Base-by-base conservation (phyloP, 768 basidiomycete species). In the Amylocystis lapponica region DNA sequence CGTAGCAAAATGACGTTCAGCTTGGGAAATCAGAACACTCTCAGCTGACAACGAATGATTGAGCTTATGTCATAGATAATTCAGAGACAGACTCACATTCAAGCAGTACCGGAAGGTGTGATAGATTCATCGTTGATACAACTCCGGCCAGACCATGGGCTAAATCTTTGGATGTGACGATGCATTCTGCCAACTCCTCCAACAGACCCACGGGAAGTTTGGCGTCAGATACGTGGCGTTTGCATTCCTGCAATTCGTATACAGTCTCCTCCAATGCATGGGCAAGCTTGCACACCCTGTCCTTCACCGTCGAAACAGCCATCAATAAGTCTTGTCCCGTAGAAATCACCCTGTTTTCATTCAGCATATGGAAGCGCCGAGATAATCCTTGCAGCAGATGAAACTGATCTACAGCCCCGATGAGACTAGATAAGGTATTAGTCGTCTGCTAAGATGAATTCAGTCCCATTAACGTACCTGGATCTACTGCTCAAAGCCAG, bases 401-500 rank as follows among this genome's bases (percentile, higher is more conserved):
- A 34, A 41, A 47, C 4, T 40, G 23, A 11, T 31, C 37, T 2
- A 36, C 27, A 2, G 41, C 38, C 5, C 45, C 38, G 12, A 38
- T 46, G 19, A 49, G 36, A 20, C 52, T 54, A 39, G n/a, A n/a
- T n/a, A n/a, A n/a, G n/a, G n/a, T n/a, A n/a, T n/a, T n/a, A n/a
- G n/a, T n/a, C n/a, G n/a, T n/a, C 35, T 6, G 66, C 57, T 48
- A 73, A 58, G 13, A 67, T 72, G 29, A 9, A 45, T 40, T 12
- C 27, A 17, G 22, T 45, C 51, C 44, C 23, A 29, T 47, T 36
- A 17, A 67, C 81, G 63, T 60, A 93, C 93, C 74, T 62, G 25
- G 75, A 62, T 57, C 90, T 70, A 22, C 77, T 60, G 27, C 74
- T 72, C 13, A 93, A 51, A 2, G 84, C 84, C 36, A 83, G 63